Evolutionary conservation across 768 basidiomycete species (phyloP), one percentile per base, ranked within the genome.

Genomic region (Mrakia blollopis): DNA sequence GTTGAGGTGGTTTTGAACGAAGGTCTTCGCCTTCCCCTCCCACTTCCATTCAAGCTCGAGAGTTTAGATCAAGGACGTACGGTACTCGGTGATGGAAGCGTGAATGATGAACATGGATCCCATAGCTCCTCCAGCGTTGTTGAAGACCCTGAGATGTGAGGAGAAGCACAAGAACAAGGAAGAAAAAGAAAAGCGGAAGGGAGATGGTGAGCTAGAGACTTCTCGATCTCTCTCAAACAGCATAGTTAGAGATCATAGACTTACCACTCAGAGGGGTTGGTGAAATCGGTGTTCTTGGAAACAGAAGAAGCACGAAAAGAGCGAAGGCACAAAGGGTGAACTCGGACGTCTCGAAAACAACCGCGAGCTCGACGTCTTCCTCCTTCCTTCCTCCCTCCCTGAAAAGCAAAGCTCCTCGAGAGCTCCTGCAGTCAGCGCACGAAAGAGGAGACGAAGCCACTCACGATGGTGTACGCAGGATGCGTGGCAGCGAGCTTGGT

Each of bases 101-200:
- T 98, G 97, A 79, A 98, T 92, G 84, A 98, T 88, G 83, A 94
- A 97, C 96, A 99, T 98, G 81, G 72, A 60, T 6, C 94, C 94
- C 95, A 96, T 98, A 0, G 94, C 94, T 78, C 97, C 97, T 16
- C 95, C 97, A 0, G 96, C 95, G 81, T 98, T 98, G 86, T 90
- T 98, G 85, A 96, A 92, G 35, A 97, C 88, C 96, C 65, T 68
- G 65, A 18, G 35, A 18, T 6, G 39, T 5, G 18, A n/a, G 8
- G 25, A 7, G 35, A 68, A 35, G 65, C 14, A 21, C 32, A 16
- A 67, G 23, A 8, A 37, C 32, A 2, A 32, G 28, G 11, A 21
- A 41, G 18, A 39, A 35, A 16, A 11, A 18, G 35, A 2, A 41
- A 23, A 10, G n/a, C n/a, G n/a, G n/a, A n/a, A n/a, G 35, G 35